Evolutionary conservation across 2,329 filamentous ascomycete genomes (phyloP), one percentile per base, ranked within the genome.

Genomic region (Cordyceps militaris): DNA sequence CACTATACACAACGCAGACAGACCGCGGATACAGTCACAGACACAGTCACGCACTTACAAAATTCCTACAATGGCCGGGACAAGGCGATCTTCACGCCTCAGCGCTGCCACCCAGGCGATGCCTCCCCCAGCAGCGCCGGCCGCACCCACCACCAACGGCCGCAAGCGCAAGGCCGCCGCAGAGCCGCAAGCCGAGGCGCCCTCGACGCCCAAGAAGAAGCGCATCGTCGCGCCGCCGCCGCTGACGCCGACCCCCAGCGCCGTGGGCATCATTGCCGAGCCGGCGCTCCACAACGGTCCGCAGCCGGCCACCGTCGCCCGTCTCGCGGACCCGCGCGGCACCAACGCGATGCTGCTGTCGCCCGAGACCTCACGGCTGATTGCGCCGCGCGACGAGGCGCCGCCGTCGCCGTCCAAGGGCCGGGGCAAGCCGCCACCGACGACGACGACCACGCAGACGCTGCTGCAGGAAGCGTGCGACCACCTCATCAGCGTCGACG

Each of bases 281-380:
- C 48, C 59, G 13, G 69, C 73, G 44, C 63, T 60, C 13, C 26
- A 19, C 30, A 52, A 61, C 36, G 67, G 64, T 30, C 66, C 65
- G 14, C 68, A 67, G 44, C 70, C 74, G 23, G 69, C 70, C 14
- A 71, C 71, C 1, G 71, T 80, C 36, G 71, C 76, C 53, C 80
- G 86, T 24, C 79, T 87, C 2, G 86, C 84, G 14, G 77, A 85
- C 61, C 83, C 86, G 0, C 80, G 80, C 62, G 73, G 75, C 14
- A 88, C 86, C 44, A 90, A 91, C 67, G 88, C 87, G 1, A 79
- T 83, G 1, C 76, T 92, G 10, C 71, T 89, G n/a, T 89, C 88
- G 0, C 87, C 88, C 2, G 81, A 85, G 66, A 85, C 86, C 3
- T 87, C 84, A 3, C 79, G 83, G 46, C 67, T 89, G 8, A 73